Base-by-base conservation (phyloP, 352 stramenopile genomes). In the Phytophthora idaei region DNA sequence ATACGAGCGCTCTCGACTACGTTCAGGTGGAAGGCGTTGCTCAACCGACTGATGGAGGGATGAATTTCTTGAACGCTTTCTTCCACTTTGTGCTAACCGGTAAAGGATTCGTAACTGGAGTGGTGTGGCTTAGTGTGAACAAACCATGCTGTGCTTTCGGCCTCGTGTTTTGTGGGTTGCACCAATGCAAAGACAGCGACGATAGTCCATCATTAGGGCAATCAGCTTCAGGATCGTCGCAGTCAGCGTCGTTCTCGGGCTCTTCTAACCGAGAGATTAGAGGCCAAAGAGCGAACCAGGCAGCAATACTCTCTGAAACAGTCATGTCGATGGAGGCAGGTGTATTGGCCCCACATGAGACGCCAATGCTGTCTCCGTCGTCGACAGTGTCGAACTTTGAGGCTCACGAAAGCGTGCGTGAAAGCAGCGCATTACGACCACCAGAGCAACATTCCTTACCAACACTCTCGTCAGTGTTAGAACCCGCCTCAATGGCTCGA, bases 81-180 rank as follows among this genome's bases (percentile, higher is more conserved):
- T 90, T 91, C 48, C 78, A 83, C 59, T 91, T 81, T 50, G 51
- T 88, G 8, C 54, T 90, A n/a, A 78, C 80, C 0, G 83, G 73
- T 4, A 91, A 91, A 45, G 83, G 83, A 0, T 91, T 83, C 61
- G 81, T 90, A 17, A 85, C 72, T 5, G 81, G 70, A 15, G 76
- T 89, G 10, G 83, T 91, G 21, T 91, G 83, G 83, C 52, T 91
- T 17, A 76, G 60, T 29, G 81, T 91, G 15, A 91, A 89, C 74
- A 84, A 81, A 34, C 76, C 69, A n/a, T 85, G 78, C 53, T 90
- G 78, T 57, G 70, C 61, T n/a, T 31, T 85, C 5, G 69, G 66
- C 5, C 41, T 71, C 6, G 21, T 76, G 4, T 42, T 78, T 25
- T 85, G 71, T 60, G 59, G 78, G 11, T 14, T 74, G 46, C 58